phyloP scores from a whole-genome alignment of 2,329 filamentous ascomycete species.

The Aspergillus hortae region DNA sequence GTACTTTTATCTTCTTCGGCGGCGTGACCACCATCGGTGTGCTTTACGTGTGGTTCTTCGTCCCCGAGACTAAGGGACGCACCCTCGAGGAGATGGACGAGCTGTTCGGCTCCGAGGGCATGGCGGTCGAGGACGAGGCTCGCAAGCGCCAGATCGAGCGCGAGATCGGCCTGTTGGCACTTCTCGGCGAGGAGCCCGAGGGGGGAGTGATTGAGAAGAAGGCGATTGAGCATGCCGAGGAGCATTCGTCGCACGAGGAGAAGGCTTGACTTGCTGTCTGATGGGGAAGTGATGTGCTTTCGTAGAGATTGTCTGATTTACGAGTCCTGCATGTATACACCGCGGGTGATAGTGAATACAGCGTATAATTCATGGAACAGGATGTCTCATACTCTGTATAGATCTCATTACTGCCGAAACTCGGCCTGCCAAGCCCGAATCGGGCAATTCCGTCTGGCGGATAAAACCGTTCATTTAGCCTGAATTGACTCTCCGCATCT shows the following conservation, averaged over 20 bases:
- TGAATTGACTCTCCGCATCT: too few species aligned
- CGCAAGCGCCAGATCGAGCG: slow-evolving; percentile 26
- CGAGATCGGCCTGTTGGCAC: slow-evolving; percentile 27
- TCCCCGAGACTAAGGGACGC: slow-evolving; percentile 36
- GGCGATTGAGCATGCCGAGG: not conserved
- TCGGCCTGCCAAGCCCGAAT: too few species aligned
- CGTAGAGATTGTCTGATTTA: too few species aligned
- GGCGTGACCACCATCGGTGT: slow-evolving; percentile 25
- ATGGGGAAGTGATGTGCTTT: too few species aligned
- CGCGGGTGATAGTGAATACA: too few species aligned
- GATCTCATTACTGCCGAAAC: too few species aligned
- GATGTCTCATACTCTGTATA: too few species aligned
- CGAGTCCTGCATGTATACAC: too few species aligned
- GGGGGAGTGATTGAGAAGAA: too few species aligned
- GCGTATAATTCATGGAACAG: too few species aligned
- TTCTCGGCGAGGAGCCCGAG: slow-evolving; percentile 22
- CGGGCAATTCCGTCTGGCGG: too few species aligned
- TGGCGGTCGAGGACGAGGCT: slow-evolving; percentile 24
- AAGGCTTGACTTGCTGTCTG: not conserved
- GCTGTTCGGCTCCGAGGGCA: slow-evolving; percentile 32
- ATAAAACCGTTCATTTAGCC: too few species aligned
- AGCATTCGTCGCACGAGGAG: not conserved
- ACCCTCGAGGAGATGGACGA: slow-evolving; percentile 40
- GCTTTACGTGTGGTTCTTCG: slow-evolving; percentile 25
- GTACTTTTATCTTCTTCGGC: slow-evolving; percentile 72